Evolutionary conservation across 768 basidiomycete genomes (phyloP), one percentile per base, ranked within the genome.

Genomic region (Amanita rubescens): DNA sequence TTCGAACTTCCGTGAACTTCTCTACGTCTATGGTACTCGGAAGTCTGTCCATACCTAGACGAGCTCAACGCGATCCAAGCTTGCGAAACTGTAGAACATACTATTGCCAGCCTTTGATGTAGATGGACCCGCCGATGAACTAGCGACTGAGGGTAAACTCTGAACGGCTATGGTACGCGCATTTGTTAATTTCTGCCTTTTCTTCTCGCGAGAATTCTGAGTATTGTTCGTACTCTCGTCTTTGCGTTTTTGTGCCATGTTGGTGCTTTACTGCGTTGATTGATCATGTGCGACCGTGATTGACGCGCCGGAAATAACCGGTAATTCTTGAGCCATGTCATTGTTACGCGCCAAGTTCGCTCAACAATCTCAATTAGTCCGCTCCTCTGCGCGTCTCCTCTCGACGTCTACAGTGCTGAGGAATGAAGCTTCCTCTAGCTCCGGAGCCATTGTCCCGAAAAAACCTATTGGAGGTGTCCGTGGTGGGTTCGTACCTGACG

Each of bases 21-120:
- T 95, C 94, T 20, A 95, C 86, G 61, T 94, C 88, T 51, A 98
- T 76, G 1, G 84, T 75, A 25, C 77, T 74, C 2, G 91, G 90
- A 15, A 96, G 67, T 7, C 76, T 77, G 41, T 72, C 74, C 65
- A 79, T 70, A 47, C 78, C 85, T 87, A 34, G 19, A 42, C 3
- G 15, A 3, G 17, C 42, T 37, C 19, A 8, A 42, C 9, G 41
- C 14, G n/a, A 24, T 5, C 46, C 9, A 58, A 25, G 27, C 46
- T 10, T 14, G 3, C 19, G 12, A 38, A 15, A 38, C 10, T 19
- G 24, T 39, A 38, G 15, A 14, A 25, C 15, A 33, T 22, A 51
- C 50, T 25, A 24, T 42, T 52, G 6, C 22, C 6, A 9, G 34
- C 27, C 35, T 20, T 34, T 27, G 38, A 38, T n/a, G 45, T 55